These are phyloP conservation scores for Magnolia officinalis DNA, from an alignment of 164 flowering plant species.

Conservation along the genomic window DNA sequence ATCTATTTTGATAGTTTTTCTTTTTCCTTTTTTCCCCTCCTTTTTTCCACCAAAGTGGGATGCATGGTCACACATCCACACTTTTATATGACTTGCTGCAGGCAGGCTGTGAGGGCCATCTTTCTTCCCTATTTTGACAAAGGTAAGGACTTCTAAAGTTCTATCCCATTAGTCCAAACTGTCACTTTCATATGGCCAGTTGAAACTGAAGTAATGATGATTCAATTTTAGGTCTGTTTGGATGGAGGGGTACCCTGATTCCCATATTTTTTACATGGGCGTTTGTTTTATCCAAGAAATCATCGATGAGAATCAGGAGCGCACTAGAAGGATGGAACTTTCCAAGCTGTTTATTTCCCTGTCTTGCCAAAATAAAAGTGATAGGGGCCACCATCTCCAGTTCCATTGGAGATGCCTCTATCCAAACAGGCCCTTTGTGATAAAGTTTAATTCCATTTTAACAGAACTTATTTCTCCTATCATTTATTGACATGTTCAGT, in stretches of 20 bases:
- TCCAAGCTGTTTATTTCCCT: background rate
- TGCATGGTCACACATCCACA: slow-evolving; percentile 13
- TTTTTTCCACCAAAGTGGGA: slow-evolving; percentile 5
- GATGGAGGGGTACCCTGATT: background rate
- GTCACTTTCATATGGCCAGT: background rate
- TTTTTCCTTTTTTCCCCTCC: slow-evolving; percentile 1
- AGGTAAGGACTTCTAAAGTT: slow-evolving; percentile 38
- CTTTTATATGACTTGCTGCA: slow-evolving; percentile 35
- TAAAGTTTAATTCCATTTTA: background rate
- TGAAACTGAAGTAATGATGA: background rate
- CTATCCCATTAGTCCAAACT: slow-evolving; percentile 8
- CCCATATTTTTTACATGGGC: background rate
- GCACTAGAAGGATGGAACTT: background rate
- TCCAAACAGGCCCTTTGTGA: background rate
- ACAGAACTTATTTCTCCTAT: background rate
- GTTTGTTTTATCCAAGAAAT: background rate
- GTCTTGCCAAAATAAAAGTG: background rate
- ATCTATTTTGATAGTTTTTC: background rate
- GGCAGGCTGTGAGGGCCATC: slow-evolving; percentile 58
- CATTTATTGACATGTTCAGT: slow-evolving; percentile 18
- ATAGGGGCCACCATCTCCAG: background rate
- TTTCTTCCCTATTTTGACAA: slow-evolving; percentile 65
- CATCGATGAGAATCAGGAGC: background rate
- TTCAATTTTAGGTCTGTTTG: background rate
- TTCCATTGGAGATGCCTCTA: background rate